A percentile compares a stretch with the other conserved stretches of the same genome.
Evolutionary conservation across 2,329 filamentous ascomycete genomes (phyloP).

Genomic region (Pseudogymnoascus sp.): DNA sequence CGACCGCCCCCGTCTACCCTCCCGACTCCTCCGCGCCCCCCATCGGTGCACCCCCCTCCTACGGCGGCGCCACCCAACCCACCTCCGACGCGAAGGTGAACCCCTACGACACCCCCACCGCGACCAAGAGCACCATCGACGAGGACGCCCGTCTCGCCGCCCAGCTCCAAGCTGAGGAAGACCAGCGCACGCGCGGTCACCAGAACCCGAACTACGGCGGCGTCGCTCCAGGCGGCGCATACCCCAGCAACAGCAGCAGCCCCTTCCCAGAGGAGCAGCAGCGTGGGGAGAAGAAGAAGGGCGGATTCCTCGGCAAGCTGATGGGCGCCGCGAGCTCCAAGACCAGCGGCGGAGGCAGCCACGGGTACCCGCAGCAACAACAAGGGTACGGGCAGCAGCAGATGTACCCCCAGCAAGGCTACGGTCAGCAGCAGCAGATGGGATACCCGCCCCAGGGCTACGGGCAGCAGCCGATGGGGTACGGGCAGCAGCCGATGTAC

Average conservation of each 20-base stretch:
- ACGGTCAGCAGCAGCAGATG: conserved; percentile 14
- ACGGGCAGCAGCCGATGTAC: conserved; percentile 5
- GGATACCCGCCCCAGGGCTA: not conserved
- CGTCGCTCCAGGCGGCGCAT: conserved; percentile 25
- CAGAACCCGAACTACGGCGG: conserved; percentile 15
- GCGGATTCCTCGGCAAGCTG: conserved; percentile 46
- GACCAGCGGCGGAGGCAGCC: conserved; percentile 29
- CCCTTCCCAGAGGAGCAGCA: conserved; percentile 31
- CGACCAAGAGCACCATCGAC: conserved; percentile 28
- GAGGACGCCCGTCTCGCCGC: conserved; percentile 70
- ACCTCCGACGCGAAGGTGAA: conserved; percentile 57
- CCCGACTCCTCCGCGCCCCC: conserved; percentile 45
- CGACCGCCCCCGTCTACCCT: conserved; percentile 58
- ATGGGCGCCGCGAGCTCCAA: conserved; percentile 32
- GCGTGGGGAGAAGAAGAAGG: conserved; percentile 36
- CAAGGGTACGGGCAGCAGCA: conserved; percentile 22
- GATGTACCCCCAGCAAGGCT: conserved; percentile 19
- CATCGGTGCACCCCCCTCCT: conserved; percentile 59
- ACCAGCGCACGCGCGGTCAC: conserved; percentile 45
- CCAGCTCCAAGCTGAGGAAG: conserved; percentile 75
- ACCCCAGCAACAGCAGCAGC: not conserved
- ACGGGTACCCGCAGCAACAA: conserved; percentile 34
- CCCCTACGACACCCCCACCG: conserved; percentile 46
- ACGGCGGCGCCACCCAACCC: conserved; percentile 45
- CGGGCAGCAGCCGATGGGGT: not conserved